Percentiles rank a stretch among this genome's conserved stretches.
These are phyloP conservation scores for Leptomonas seymouri DNA, from an alignment of 208 protist genomes.

Conservation along the genomic window DNA sequence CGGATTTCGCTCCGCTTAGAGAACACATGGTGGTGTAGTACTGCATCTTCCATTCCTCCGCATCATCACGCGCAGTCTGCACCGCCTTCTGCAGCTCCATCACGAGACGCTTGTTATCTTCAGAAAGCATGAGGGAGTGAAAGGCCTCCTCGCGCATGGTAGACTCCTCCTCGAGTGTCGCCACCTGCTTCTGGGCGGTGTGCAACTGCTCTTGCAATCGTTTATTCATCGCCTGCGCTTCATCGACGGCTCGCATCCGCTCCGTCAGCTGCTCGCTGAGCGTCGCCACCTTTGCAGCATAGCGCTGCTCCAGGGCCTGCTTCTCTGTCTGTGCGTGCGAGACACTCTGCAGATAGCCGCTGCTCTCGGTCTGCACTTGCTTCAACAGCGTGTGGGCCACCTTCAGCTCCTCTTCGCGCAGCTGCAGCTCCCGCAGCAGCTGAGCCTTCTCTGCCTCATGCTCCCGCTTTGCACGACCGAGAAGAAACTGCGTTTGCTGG, in stretches of 20 bases:
- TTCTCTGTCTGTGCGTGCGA: conserved; percentile 48
- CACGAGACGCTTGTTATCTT: conserved; percentile 61
- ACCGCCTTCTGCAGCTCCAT: conserved; percentile 51
- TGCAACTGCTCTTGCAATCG: conserved; percentile 36
- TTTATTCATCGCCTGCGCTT: conserved; percentile 24
- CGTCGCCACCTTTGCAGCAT: conserved; percentile 43
- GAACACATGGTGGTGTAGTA: conserved; percentile 28
- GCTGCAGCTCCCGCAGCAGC: conserved; percentile 60
- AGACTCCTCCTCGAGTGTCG: conserved; percentile 60
- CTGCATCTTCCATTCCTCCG: conserved; percentile 49
- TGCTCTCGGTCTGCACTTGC: conserved; percentile 61
- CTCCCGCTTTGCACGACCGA: conserved; percentile 32
- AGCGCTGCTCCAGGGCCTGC: conserved; percentile 50
- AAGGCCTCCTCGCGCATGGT: conserved; percentile 69
- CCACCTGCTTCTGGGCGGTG: conserved; percentile 33
- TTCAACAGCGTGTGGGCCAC: conserved; percentile 63
- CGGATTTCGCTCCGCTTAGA: background rate
- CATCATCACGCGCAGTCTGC: conserved; percentile 51
- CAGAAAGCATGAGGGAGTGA: conserved; percentile 62
- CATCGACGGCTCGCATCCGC: conserved; percentile 37
- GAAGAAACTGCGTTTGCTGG: conserved; percentile 30
- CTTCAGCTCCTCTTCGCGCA: conserved; percentile 61
- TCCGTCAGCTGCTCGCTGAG: conserved; percentile 62
- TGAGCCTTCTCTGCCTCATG: conserved; percentile 49
- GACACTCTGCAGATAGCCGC: conserved; percentile 40